These are phyloP conservation scores for Xylaria palmicola DNA, from an alignment of 495 filamentous ascomycete species.

Conservation along the genomic window DNA sequence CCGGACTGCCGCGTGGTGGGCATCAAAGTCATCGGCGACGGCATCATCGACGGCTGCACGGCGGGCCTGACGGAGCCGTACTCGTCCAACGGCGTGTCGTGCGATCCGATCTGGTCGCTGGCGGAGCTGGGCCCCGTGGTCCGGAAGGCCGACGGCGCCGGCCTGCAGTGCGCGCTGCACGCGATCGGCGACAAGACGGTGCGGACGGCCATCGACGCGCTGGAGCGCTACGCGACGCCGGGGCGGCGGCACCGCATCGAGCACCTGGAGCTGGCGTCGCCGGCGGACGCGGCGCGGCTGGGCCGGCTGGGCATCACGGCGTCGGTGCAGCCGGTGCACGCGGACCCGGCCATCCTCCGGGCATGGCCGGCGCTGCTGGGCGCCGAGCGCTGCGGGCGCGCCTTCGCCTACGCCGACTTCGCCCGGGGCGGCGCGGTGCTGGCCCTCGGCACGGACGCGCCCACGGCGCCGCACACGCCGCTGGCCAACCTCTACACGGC, in stretches of 20 bases:
- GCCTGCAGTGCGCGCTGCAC: slow-evolving; percentile 63
- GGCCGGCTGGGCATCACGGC: slow-evolving; percentile 59
- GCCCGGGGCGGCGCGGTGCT: slow-evolving; percentile 50
- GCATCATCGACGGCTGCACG: slow-evolving; percentile 66
- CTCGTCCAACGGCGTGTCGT: slow-evolving; percentile 41
- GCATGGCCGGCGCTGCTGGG: slow-evolving; percentile 60
- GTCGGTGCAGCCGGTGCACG: slow-evolving; percentile 63
- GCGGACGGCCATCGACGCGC: slow-evolving; percentile 53
- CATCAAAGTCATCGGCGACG: slow-evolving; percentile 70
- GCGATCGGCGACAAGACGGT: slow-evolving; percentile 64
- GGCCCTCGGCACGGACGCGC: slow-evolving; percentile 61
- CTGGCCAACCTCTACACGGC: slow-evolving; percentile 60
- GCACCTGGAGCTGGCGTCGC: slow-evolving; percentile 58
- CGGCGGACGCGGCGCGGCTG: slow-evolving; percentile 52
- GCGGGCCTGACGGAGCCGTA: slow-evolving; percentile 63
- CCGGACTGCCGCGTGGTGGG: slow-evolving; percentile 60
- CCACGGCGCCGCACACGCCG: slow-evolving; percentile 58
- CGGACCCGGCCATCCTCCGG: slow-evolving; percentile 60
- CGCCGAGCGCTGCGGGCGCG: slow-evolving; percentile 48
- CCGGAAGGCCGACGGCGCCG: slow-evolving; percentile 50
- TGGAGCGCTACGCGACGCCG: slow-evolving; percentile 45
- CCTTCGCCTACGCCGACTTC: slow-evolving; percentile 64
- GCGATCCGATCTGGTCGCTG: slow-evolving; percentile 57
- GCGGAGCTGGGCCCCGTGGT: slow-evolving; percentile 55
- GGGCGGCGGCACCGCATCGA: slow-evolving; percentile 59